Base-by-base conservation (phyloP, 192 early-diverging fungal genomes). In the Entomortierella parvispora region DNA sequence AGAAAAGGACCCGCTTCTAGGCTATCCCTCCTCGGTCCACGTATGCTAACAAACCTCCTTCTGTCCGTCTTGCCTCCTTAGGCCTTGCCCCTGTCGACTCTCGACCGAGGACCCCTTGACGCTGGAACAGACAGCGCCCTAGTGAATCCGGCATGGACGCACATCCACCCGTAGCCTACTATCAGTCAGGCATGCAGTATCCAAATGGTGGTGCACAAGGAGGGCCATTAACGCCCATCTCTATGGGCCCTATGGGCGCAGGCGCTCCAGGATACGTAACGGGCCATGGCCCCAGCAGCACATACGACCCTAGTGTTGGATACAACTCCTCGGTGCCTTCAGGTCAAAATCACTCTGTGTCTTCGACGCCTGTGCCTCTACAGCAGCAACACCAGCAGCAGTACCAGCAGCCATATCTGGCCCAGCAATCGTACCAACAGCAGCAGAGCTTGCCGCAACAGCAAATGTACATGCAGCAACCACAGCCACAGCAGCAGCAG, bases 131-230 rank as follows among this genome's bases (percentile, higher is more conserved):
- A 40, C 37, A 5, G 7, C 37, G 12, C 37, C 7, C 37, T 9
- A 40, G 37, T 40, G 37, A 40, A 6, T 5, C 22, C 22, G 9
- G 12, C 5, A 72, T 65, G 62, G 62, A 68, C 43, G 48, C 68
- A 25, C 58, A 53, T 54, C 50, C 58, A 69, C 49, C 58, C 40
- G 59, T 69, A 58, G 58, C 68, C 20, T 69, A 69, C 58, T 69
- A 69, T 23, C 68, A 52, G 20, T 49, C 59, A 56, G 60, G 69
- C 42, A 58, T 62, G 60, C 59, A 66, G 26, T 75, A 67, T 58
- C 63, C 42, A 17, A 60, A 66, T 56, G 71, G 71, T 60, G 63
- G 63, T 12, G 52, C 63, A 12, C 64, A 57, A 10, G 34, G 65
- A 29, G 56, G 56, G 17, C 65, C 71, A 3, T 14, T 60, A 26